Conservation (phyloP, 441 rosid genomes). For the Syzygium malaccense region DNA sequence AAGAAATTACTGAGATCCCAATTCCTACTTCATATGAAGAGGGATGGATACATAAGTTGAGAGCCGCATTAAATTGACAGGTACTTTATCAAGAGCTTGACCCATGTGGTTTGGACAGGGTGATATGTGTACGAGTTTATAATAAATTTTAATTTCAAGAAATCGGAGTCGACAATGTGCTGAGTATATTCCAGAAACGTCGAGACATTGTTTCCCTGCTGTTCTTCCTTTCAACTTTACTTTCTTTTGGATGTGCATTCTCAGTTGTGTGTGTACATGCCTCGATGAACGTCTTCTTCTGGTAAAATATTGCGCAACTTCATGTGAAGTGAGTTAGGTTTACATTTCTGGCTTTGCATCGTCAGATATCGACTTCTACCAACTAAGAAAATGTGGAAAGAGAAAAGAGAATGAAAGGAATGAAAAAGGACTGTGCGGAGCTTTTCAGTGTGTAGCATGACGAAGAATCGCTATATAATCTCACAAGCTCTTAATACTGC, state of each 20-base stretch:
- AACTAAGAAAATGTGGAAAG: background rate
- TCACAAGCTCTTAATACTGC: background rate
- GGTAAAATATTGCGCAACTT: background rate
- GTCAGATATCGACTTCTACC: background rate
- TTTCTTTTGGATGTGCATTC: accelerated
- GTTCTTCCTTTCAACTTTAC: background rate
- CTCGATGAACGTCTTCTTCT: background rate
- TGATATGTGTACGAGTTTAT: background rate
- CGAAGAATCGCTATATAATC: background rate
- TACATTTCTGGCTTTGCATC: background rate
- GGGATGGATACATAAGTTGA: background rate
- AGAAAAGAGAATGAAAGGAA: background rate
- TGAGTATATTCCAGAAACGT: background rate
- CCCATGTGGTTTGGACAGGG: background rate
- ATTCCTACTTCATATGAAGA: background rate
- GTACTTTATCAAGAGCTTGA: background rate
- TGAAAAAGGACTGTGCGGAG: background rate
- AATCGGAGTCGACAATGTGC: accelerated
- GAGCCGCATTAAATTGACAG: background rate
- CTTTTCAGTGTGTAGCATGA: accelerated
- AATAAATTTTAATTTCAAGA: background rate
- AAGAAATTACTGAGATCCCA: background rate
- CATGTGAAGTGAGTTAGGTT: background rate
- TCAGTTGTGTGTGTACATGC: background rate
- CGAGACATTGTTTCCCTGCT: accelerated